Evolutionary conservation across 2,329 filamentous ascomycete species (phyloP), one percentile per base, ranked within the genome.

Genomic region (Plectosphaerella cucumerina): DNA sequence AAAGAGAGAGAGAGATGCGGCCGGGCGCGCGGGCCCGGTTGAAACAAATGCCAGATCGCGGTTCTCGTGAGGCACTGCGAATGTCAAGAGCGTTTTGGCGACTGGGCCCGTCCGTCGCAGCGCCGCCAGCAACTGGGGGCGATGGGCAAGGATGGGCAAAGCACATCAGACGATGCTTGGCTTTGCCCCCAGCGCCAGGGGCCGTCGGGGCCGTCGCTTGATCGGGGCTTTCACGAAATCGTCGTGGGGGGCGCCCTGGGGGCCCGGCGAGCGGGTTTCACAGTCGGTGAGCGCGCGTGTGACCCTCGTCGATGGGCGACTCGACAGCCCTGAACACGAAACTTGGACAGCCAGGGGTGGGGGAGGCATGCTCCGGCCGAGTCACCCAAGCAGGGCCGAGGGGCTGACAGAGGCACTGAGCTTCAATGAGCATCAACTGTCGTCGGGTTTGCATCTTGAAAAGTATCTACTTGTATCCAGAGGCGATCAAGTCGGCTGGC

Each of bases 81-180:
- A 54, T 49, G 48, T 51, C 53, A 55, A 52, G 22, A 47, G 50
- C 45, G 54, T 55, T 53, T 56, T 48, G 50, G 50, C 33, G 11
- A 47, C 35, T 5, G 18, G 39, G 39, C 17, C 39, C 39, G 39
- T 20, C 39, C 39, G 39, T 20, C n/a, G n/a, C n/a, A 42, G n/a
- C 39, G 39, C 12, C n/a, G n/a, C n/a, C 20, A 6, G 26, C 26
- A 31, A 31, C 12, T 48, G 39, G 26, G 41, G 51, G 39, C 20
- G 8, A 31, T 46, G 17, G 37, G n/a, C n/a, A n/a, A n/a, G n/a
- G 20, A 20, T 42, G 21, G n/a, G 41, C 26, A 23, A 42, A 33
- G 45, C 34, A 22, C 23, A 42, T 42, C 39, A 42, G 43, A 39
- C 50, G 53, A 49, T 52, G 52, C 41, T 53, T 44, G 53, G 53